Evolutionary conservation across 805 yeast species (phyloP), one percentile per base, ranked within the genome.

Genomic region (Nakazawaea holstii): DNA sequence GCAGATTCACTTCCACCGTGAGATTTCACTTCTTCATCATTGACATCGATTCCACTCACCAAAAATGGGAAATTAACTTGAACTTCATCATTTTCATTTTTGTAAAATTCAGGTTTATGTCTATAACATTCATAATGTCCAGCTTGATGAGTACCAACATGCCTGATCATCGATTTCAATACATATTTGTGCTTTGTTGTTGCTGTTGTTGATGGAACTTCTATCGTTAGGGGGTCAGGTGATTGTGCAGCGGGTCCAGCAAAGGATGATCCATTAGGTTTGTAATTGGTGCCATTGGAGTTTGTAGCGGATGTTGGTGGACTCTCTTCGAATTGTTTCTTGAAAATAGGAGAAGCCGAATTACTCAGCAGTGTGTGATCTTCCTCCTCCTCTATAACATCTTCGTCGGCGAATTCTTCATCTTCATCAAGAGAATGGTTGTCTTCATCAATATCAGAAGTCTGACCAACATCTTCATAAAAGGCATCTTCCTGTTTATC

Each of bases 41-140:
- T n/a, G 8, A 14, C 27, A 27, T 36, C 44, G 2, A 11, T 29
- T 7, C 13, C 27, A 33, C 17, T 28, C 17, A 14, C 17, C 27
- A 48, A 48, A 26, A 48, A 48, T 15, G 50, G 50, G 42, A 48
- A 48, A 7, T 38, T 26, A 7, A 43, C 37, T 7, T 43, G 41
- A 30, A 13, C 39, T 15, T 46, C 35, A 8, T 43, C 49, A 4
- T 74, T 73, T 6, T 68, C 74, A 15, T 61, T 69, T 51, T 74
- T 77, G 45, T 70, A 79, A 48, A 73, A 74, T 3, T 74, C 61
- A 2, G 94, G 92, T 59, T 90, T 91, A 41, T 80, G 80, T 52
- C 86, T 82, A 60, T 80, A 88, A 56, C 96, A 87, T 57, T 91
- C 96, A 60, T 90, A 91, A 59, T 91, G 98, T 1, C 98, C 98